Evolutionary conservation across 768 basidiomycete genomes (phyloP).

Genomic region (Agrocybe praecox): DNA sequence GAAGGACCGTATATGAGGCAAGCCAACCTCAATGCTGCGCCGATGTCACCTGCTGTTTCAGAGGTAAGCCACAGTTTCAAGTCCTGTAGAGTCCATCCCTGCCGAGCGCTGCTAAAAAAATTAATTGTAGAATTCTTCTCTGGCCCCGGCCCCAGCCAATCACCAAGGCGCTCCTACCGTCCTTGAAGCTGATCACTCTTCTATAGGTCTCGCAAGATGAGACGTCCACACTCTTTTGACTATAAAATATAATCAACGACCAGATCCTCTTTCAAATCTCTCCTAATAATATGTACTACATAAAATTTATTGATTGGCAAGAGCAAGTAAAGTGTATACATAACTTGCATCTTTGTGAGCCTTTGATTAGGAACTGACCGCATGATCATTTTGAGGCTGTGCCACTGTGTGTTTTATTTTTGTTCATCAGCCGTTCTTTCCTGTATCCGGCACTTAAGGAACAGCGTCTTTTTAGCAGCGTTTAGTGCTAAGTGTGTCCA

Average conservation of each 20-base stretch:
- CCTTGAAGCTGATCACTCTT: conserved; percentile 11
- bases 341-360: too few relatives aligned
- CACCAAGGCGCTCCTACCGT: conserved; percentile 6
- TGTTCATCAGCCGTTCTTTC: not conserved
- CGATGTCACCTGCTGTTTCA: conserved; percentile 6
- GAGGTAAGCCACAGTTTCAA: conserved; percentile 8
- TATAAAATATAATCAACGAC: not conserved
- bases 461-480: not conserved
- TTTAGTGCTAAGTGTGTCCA: not conserved
- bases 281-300: not conserved
- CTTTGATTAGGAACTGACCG: not conserved
- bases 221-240: conserved; percentile 8
- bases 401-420: not conserved
- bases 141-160: conserved; percentile 1
- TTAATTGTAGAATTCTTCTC: conserved; percentile 11
- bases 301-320: not conserved
- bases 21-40: not conserved
- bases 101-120: not conserved
- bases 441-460: not conserved
- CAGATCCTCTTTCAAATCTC: too few relatives aligned
- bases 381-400: not conserved
- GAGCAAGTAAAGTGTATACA: too few relatives aligned
- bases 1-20: conserved; percentile 23
- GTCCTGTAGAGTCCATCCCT: not conserved
- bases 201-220: not conserved